Conservation (phyloP, 306 rosid species). For the Gynostemma pentaphyllum region DNA sequence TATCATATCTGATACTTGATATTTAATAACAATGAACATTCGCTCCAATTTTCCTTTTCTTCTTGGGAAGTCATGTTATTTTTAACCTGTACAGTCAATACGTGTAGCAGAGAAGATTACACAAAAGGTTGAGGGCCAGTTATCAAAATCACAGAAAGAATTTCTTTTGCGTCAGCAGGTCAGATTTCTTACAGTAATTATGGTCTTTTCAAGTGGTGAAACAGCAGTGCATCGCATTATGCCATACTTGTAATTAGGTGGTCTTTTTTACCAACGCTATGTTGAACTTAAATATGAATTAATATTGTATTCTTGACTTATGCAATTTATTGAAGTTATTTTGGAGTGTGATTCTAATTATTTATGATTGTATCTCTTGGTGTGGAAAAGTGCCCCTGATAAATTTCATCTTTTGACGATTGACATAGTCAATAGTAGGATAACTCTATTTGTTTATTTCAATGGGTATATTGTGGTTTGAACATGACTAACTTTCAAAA, state of each 20-base stretch:
- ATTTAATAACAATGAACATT: not conserved
- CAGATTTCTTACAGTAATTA: constrained; percentile 20
- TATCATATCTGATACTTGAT: constrained; percentile 1
- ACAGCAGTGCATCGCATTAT: not conserved
- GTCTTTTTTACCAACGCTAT: not conserved
- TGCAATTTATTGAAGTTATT: not conserved
- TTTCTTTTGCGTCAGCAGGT: constrained; percentile 99
- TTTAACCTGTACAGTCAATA: constrained; percentile 58
- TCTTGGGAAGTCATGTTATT: constrained; percentile 17
- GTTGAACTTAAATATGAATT: not conserved
- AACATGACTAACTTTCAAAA: not conserved
- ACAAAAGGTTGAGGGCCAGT: constrained; percentile 94
- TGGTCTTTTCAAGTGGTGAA: not conserved
- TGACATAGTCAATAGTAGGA: not conserved
- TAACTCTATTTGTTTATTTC: not conserved
- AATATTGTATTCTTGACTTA: not conserved
- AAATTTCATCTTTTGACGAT: not conserved
- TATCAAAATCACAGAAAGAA: constrained; percentile 96
- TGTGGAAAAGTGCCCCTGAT: not conserved
- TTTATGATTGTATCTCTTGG: not conserved
- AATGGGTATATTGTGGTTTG: not conserved
- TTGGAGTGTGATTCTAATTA: not conserved
- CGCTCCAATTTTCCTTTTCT: constrained; percentile 4
- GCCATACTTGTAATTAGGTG: no score
- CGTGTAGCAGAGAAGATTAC: constrained; percentile 99